Evolutionary conservation across 441 rosid genomes (phyloP), one percentile per base, ranked within the genome.

Genomic region (Adansonia rubrostipa): DNA sequence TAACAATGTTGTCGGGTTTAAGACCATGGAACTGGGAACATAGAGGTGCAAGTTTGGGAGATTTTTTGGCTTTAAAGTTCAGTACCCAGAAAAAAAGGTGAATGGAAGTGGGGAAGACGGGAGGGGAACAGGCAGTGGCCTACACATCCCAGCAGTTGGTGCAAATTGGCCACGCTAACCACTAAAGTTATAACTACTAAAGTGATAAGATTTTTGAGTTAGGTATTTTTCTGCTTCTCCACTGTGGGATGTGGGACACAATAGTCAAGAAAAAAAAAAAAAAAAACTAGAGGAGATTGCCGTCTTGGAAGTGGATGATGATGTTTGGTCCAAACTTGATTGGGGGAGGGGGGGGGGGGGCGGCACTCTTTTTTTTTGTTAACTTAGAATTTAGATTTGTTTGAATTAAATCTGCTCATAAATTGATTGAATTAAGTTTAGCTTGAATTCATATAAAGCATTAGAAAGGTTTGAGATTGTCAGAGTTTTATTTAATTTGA

Each of bases 101-200:
- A 19, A 7, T 7, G 20, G 28, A 44, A 44, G 22, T 3, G 54
- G 58, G 69, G 19, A 6, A 24, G 28, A 24, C 28, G 28, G 28
- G 28, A 44, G 28, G 61, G 17, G 57, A 61, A 45, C 67, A 42
- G 77, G 66, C 24, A 20, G 45, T 87, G 93, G 90, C 89, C 90
- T 88, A 88, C 89, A 80, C 42, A 48, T 76, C 58, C 72, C 72
- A 79, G 89, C 81, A 85, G 86, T 86, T 88, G 87, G 84, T 87
- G 89, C 87, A 80, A 84, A 82, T 84, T 70, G 91, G 83, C 81
- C 48, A 51, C 44, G 63, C 80, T 81, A 86, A 84, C 89, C 82
- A 85, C 88, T 28, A 64, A 15, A 86, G 89, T 81, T 83, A 74
- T 79, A 87, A 87, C 92, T 87, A 83, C 85, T 86, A 79, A 87